Evolutionary conservation across 2,329 filamentous ascomycete species (phyloP), one percentile per base, ranked within the genome.

Genomic region (Aspergillus sergii): DNA sequence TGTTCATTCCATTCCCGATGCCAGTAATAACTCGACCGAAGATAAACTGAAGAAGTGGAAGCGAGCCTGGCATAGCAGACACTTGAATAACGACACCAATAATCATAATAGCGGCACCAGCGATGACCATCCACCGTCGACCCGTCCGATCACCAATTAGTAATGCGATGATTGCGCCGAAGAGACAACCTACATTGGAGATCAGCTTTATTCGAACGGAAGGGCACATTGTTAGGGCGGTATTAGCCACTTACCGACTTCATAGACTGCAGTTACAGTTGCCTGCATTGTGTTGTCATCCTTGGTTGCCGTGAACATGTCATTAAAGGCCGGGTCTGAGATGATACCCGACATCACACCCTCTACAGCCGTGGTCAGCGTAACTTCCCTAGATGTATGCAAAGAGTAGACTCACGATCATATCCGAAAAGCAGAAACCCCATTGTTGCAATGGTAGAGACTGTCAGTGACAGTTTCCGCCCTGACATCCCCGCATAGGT

Each of bases 371-470:
- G 19, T 26, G 26, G 26, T 59, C 23, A 59, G 48, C 36, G 28
- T 16, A n/a, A n/a, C 9, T n/a, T 32, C 28, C 28, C 19, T n/a
- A 21, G n/a, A 21, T 21, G 16, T 19, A 51, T 34, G 16, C 16
- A 58, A 21, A 10, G 3, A 4, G 26, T 16, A 28, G 14, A 72
- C 78, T 67, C 69, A 82, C 78, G 85, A 63, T 87, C 84, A 70
- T 86, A 87, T 62, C 85, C 85, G 64, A 86, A 87, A 19, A 86
- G 81, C 26, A 88, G 73, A 77, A 89, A 88, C 19, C 86, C 87
- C 55, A 86, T 88, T 0, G 88, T 89, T 3, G 87, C 86, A 30
- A 90, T 83, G 19, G 84, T 82, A 1, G 88, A 88, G 50, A 90
- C 82, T 55, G 83, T 79, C 64, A 88, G 69, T 26, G 84, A 85